A percentile compares a stretch with the other conserved stretches of the same genome.
Conservation (phyloP, 2,329 filamentous ascomycete genomes). For the Monilinia aucupariae region DNA sequence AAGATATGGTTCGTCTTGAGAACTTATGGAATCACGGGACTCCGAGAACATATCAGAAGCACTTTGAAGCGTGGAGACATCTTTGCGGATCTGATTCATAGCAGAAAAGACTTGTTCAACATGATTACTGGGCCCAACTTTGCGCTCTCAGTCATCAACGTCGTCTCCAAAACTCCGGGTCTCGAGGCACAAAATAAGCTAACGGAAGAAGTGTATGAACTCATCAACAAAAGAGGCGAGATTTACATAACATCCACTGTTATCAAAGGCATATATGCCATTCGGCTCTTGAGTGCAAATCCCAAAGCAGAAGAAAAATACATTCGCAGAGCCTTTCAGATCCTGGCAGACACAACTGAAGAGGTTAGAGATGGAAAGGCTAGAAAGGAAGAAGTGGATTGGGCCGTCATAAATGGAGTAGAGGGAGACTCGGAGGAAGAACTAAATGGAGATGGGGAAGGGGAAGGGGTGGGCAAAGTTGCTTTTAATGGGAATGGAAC, state of each 20-base stretch:
- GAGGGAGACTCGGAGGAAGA: no score
- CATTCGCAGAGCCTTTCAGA: slow-evolving; percentile 66
- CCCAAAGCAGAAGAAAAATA: slow-evolving; percentile 65
- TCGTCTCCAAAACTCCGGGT: slow-evolving; percentile 43
- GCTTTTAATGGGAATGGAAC: slow-evolving; percentile 23
- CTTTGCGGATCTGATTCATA: slow-evolving; percentile 57
- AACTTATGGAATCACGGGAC: slow-evolving; percentile 70
- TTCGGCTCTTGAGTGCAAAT: slow-evolving; percentile 74
- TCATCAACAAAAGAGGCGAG: slow-evolving; percentile 66
- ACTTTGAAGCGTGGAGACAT: slow-evolving; percentile 64
- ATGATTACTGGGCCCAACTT: slow-evolving; percentile 71
- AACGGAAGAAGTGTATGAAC: slow-evolving; percentile 71
- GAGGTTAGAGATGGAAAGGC: slow-evolving; percentile 28
- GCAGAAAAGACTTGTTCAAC: slow-evolving; percentile 64
- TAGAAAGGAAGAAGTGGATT: not conserved
- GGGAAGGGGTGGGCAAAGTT: slow-evolving; percentile 18
- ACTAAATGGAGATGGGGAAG: slow-evolving; percentile 18
- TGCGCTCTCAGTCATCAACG: slow-evolving; percentile 69
- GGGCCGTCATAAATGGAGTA: no score
- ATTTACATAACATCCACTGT: slow-evolving; percentile 79
- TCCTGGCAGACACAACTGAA: slow-evolving; percentile 49
- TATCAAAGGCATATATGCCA: slow-evolving; percentile 67
- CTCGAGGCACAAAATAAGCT: slow-evolving; percentile 56
- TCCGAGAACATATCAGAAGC: slow-evolving; percentile 67
- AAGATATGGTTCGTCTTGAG: slow-evolving; percentile 96